Evolutionary conservation across 2,329 filamentous ascomycete genomes (phyloP).

Genomic region (Aspergillus tamarii): DNA sequence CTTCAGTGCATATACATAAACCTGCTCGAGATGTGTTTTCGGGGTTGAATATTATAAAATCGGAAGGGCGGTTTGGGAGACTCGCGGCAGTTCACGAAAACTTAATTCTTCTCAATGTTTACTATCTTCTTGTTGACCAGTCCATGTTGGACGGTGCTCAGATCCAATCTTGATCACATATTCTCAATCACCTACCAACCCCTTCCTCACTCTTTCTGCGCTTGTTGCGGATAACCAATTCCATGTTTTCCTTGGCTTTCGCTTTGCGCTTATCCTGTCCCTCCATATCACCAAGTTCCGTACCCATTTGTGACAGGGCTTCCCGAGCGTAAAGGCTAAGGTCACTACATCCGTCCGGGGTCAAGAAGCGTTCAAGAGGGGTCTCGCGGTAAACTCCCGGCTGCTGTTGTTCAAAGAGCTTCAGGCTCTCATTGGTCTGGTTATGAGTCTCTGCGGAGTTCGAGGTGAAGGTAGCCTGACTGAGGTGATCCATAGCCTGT

Average conservation of each 20-base stretch:
- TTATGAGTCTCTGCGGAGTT: background rate
- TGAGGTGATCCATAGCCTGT: conserved; percentile 11
- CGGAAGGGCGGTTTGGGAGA: background rate
- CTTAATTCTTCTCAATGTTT: background rate
- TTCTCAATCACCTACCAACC: background rate
- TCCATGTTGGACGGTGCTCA: background rate
- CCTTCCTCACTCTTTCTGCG: background rate
- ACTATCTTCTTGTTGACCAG: background rate
- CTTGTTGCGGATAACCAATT: conserved; percentile 5
- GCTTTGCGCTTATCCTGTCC: conserved; percentile 17
- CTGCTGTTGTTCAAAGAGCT: conserved; percentile 16
- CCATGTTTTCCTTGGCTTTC: conserved; percentile 17
- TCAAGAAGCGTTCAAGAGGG: conserved; percentile 31
- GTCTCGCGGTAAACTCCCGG: conserved; percentile 15
- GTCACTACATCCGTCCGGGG: conserved; percentile 23
- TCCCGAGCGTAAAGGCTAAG: conserved; percentile 20
- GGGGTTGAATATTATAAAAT: background rate
- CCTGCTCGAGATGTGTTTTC: background rate
- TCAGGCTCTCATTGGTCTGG: conserved; percentile 8
- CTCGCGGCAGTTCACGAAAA: background rate
- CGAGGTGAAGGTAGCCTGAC: background rate
- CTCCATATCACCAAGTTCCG: conserved; percentile 22
- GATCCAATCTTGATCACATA: background rate
- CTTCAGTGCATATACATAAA: conserved; percentile 1
- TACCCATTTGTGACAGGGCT: conserved; percentile 19